Base-by-base conservation (phyloP, 768 basidiomycete species). In the Kwoniella pini region DNA sequence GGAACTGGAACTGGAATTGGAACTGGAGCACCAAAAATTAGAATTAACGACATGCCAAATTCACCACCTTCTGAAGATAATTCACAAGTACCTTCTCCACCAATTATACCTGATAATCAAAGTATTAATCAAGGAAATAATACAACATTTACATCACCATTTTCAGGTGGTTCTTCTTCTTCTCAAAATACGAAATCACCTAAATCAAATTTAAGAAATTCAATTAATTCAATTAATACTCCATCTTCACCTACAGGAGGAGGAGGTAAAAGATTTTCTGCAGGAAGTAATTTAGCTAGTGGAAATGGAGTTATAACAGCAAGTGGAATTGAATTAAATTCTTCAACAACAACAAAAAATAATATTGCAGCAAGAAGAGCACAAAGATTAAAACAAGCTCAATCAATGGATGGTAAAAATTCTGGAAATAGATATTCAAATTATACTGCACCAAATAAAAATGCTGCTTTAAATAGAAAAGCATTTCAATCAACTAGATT, bases 401-500 rank as follows among this genome's bases (percentile, higher is more conserved):
- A 55, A 22, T 49, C 46, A 7, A 51, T 45, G 26, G 54, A 56
- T 24, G 38, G 31, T n/a, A 52, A 56, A n/a, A 43, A 30, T 7
- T 36, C 33, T 36, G 33, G 22, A 2, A 55, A 55, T 22, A 52
- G 49, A 24, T 55, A 62, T 42, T 55, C 60, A 17, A 54, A 48
- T 21, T 54, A 61, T 39, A 39, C 60, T 9, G 19, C 21, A 17
- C 43, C 49, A 5, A 49, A 49, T 24, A 56, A 42, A 17, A 44
- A 56, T 19, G 54, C 46, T 13, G 44, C 51, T 27, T 40, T 63
- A 26, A 65, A 67, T 43, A 58, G 72, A 38, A 71, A 70, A 53
- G 71, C 76, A 15, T 77, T 76, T 66, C 69, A 72, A 57, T 68
- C 65, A 54, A 79, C 77, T 17, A 62, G 74, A 52, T 64, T 80